phyloP scores from a whole-genome alignment of 169 alveolate species.

The Eimeria mitis region DNA sequence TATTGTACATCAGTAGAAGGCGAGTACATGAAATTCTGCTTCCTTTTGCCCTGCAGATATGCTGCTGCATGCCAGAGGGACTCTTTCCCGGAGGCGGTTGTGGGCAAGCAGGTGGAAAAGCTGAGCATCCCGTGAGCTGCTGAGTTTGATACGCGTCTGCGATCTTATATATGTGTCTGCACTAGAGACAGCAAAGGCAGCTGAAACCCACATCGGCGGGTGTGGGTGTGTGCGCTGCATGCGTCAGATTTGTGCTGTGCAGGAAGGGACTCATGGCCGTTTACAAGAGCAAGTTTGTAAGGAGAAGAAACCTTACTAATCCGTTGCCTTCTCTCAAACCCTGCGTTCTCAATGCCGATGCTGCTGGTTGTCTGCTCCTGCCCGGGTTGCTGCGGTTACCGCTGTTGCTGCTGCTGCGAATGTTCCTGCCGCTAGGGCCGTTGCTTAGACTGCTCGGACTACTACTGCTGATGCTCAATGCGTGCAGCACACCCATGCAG shows the following conservation, averaged over 20 bases:
- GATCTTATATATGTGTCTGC: neutral
- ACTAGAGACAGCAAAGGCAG: neutral
- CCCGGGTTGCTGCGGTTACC: neutral
- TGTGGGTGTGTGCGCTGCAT: slow-evolving; percentile 8
- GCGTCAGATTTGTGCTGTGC: slow-evolving; percentile 79
- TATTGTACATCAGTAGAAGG: neutral
- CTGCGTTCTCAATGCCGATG: neutral
- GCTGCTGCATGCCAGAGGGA: slow-evolving; percentile 43
- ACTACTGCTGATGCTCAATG: neutral
- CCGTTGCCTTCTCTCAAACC: neutral
- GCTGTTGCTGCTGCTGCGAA: neutral
- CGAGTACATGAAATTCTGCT: neutral
- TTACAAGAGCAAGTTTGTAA: slow-evolving; percentile 79
- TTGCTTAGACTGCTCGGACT: neutral
- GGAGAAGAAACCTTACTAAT: neutral
- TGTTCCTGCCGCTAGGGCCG: neutral
- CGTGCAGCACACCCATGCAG: slow-evolving; percentile 59
- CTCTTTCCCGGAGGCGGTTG: slow-evolving; percentile 55
- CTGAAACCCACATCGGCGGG: neutral
- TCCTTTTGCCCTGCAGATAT: slow-evolving; percentile 39
- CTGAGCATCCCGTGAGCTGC: slow-evolving; percentile 51
- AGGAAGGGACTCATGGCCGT: slow-evolving; percentile 78
- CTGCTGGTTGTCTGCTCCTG: neutral
- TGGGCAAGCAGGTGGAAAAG: slow-evolving; percentile 47
- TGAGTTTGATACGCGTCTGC: neutral